Percentiles rank a stretch among this genome's conserved stretches.
These are phyloP conservation scores for Suhomyces yuchorum DNA, from an alignment of 1,139 yeast species.

Conservation along the genomic window DNA sequence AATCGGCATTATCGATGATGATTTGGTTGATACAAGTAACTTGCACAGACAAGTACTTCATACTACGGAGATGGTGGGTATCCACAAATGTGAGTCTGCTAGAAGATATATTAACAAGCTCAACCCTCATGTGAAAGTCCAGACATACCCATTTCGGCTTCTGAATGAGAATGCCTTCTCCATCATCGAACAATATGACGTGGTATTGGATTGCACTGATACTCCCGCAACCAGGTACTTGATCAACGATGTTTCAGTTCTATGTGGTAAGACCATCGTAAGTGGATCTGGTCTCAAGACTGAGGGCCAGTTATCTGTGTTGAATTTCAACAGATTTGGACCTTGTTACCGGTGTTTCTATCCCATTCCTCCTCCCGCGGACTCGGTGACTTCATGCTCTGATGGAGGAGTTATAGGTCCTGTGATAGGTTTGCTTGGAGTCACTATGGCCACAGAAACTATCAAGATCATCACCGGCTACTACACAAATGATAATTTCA, in stretches of 20 bases:
- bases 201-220: conserved; percentile 92
- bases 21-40: conserved; percentile 79
- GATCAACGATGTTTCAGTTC: conserved; percentile 81
- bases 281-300: conserved; percentile 92
- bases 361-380: conserved; percentile 88
- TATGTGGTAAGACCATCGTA: conserved; percentile 68
- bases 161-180: conserved; percentile 61
- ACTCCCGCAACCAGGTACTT: conserved; percentile 86
- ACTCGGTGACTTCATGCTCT: conserved; percentile 78
- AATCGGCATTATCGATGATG: conserved; percentile 87
- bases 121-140: conserved; percentile 68
- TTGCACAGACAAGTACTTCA: conserved; percentile 90
- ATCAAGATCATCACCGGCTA: conserved; percentile 67
- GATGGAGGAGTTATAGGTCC: conserved; percentile 98
- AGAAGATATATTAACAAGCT: conserved; percentile 49
- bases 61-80: conserved; percentile 63
- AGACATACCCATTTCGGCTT: conserved; percentile 55
- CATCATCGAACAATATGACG: conserved; percentile 64
- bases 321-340: conserved; percentile 67
- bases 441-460: conserved; percentile 85
- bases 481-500: conserved; percentile 54
- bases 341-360: conserved; percentile 96
- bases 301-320: conserved; percentile 84
- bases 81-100: conserved; percentile 79
- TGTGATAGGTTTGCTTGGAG: conserved; percentile 88